Conservation (phyloP, 345 rosid genomes). For the Microthlaspi erraticum region DNA sequence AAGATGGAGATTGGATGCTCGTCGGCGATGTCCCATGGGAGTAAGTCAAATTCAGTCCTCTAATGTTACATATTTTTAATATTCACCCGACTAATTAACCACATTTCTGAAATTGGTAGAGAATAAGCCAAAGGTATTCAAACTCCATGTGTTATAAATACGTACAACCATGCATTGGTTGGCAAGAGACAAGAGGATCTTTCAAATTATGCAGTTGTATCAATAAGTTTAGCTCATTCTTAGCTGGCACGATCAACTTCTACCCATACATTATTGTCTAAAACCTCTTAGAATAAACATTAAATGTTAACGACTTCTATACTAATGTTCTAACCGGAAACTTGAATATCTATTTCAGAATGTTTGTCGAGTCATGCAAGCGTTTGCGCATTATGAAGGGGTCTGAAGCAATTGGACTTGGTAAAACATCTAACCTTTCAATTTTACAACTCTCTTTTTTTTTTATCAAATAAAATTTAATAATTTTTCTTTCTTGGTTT, state of each 20-base stretch:
- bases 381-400: conserved; percentile 97
- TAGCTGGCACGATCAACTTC: conserved; percentile 45
- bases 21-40: conserved; percentile 99
- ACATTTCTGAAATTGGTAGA: conserved; percentile 36
- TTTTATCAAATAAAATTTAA: background rate
- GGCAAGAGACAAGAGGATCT: conserved; percentile 44
- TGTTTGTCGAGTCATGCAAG: conserved; percentile 97
- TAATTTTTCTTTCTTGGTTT: conserved; percentile 1
- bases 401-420: conserved; percentile 94
- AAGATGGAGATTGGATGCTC: conserved; percentile 99
- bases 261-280: conserved; percentile 29
- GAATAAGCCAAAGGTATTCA: conserved; percentile 34
- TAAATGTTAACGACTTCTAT: conserved; percentile 22
- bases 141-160: conserved; percentile 37
- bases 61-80: conserved; percentile 11
- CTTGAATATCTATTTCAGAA: conserved; percentile 54
- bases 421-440: conserved; percentile 42
- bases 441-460: background rate
- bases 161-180: conserved; percentile 45
- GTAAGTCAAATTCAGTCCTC: conserved; percentile 59
- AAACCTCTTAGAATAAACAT: conserved; percentile 28
- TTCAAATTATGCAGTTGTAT: conserved; percentile 32
- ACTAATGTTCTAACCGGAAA: conserved; percentile 35
- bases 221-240: conserved; percentile 33
- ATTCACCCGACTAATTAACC: conserved; percentile 21